A percentile compares a stretch with the other conserved stretches of the same genome.
phyloP scores from a whole-genome alignment of 148 eudicot genomes.

The Suaeda aralocaspica region DNA sequence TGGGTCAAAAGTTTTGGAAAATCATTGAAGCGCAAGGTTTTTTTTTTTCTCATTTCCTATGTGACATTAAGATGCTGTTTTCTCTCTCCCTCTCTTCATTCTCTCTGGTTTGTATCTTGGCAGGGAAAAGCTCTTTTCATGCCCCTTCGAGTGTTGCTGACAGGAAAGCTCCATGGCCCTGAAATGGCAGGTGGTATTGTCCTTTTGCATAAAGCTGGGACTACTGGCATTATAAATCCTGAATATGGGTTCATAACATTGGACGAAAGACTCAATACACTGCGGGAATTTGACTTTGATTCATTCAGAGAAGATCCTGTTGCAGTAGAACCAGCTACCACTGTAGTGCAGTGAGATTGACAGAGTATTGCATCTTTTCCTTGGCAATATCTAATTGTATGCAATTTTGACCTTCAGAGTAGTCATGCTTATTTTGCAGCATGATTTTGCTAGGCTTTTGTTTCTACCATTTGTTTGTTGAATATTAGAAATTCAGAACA shows the following conservation, averaged over 20 bases:
- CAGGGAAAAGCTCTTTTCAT: conserved; percentile 97
- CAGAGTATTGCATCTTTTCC: not conserved
- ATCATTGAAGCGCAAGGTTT: conserved; percentile 85
- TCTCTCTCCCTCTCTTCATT: not conserved
- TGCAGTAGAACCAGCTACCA: conserved; percentile 34
- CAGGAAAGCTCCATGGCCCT: conserved; percentile 97
- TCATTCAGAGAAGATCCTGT: conserved; percentile 38
- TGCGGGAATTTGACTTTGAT: conserved; percentile 67
- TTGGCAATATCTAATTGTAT: not conserved
- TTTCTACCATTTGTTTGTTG: too few relatives aligned
- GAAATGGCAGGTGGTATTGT: conserved; percentile 69
- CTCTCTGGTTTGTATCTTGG: conserved; percentile 8
- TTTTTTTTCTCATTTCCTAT: conserved; percentile 32
- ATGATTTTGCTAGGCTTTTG: not conserved
- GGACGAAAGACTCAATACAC: conserved; percentile 65
- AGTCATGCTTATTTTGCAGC: not conserved
- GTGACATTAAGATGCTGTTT: not conserved
- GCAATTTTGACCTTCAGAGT: conserved; percentile 21
- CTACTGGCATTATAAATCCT: conserved; percentile 42
- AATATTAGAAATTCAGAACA: too few relatives aligned
- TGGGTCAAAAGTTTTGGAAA: conserved; percentile 93
- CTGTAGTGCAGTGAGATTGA: conserved; percentile 34
- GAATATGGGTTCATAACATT: conserved; percentile 51
- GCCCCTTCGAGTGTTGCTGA: conserved; percentile 89
- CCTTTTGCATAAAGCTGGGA: conserved; percentile 59